Evolutionary conservation across 805 yeast genomes (phyloP).

Genomic region (Ogataea sp.): DNA sequence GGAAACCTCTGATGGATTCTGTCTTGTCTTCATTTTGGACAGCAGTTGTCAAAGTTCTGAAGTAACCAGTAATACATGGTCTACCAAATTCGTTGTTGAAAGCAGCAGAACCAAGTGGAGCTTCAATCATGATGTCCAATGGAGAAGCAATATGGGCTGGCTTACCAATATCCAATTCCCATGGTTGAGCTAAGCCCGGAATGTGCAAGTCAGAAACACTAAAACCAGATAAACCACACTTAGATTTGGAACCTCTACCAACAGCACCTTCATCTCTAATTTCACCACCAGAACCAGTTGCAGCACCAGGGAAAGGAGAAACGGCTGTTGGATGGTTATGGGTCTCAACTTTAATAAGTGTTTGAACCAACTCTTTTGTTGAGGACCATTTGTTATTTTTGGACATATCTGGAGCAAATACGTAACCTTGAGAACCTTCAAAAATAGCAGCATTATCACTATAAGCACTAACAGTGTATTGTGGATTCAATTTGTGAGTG

Average conservation of each 20-base stretch:
- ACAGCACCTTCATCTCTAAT: slow-evolving; percentile 99
- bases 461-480: slow-evolving; percentile 85
- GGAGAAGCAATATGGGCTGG: slow-evolving; percentile 92
- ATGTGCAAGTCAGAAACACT: slow-evolving; percentile 85
- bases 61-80: slow-evolving; percentile 94
- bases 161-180: slow-evolving; percentile 89
- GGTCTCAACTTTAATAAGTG: slow-evolving; percentile 93
- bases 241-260: slow-evolving; percentile 95
- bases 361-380: slow-evolving; percentile 71
- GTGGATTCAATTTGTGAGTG: slow-evolving; percentile 75
- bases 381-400: slow-evolving; percentile 64
- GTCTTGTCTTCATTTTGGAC: slow-evolving; percentile 56
- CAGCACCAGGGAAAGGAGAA: slow-evolving; percentile 98
- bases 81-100: slow-evolving; percentile 98
- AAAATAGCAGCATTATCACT: slow-evolving; percentile 97
- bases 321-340: slow-evolving; percentile 99
- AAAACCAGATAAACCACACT: slow-evolving; percentile 93
- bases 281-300: slow-evolving; percentile 99
- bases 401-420: slow-evolving; percentile 68
- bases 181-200: slow-evolving; percentile 82
- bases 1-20: slow-evolving; percentile 86
- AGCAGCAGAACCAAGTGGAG: slow-evolving; percentile 96
- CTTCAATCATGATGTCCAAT: slow-evolving; percentile 91
- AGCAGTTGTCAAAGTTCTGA: slow-evolving; percentile 85
- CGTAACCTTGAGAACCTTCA: slow-evolving; percentile 72